Conservation (phyloP, 192 early-diverging fungal genomes). For the Backusella tuberculispora region DNA sequence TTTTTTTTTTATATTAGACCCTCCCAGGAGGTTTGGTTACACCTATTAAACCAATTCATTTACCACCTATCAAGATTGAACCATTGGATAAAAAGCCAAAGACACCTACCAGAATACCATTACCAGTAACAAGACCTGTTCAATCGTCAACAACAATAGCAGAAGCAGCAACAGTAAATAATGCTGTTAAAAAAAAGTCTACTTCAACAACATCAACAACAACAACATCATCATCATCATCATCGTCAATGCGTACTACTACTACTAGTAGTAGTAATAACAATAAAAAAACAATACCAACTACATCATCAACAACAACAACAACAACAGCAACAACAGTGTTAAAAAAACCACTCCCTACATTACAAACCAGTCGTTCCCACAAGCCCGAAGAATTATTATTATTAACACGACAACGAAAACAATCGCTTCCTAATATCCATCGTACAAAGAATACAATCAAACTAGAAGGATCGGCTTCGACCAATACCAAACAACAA, state of each 20-base stretch:
- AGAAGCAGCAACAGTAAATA: not conserved
- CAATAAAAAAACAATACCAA: not conserved
- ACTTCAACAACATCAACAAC: not conserved
- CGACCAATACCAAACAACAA: not conserved
- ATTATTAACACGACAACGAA: constrained; percentile 7
- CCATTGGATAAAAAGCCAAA: constrained; percentile 17
- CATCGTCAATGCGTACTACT: not conserved
- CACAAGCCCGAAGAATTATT: constrained; percentile 5
- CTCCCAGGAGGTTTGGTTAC: constrained; percentile 22
- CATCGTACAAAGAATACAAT: not conserved
- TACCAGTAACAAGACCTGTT: constrained; percentile 7
- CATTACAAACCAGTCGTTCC: constrained; percentile 4
- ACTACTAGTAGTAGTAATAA: not conserved
- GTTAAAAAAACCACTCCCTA: not conserved
- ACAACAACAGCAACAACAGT: not conserved
- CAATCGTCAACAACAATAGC: not conserved
- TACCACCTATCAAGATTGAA: constrained; percentile 28
- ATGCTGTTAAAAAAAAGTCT: not conserved
- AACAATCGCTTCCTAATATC: not conserved
- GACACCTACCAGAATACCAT: constrained; percentile 26
- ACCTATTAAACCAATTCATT: constrained; percentile 6
- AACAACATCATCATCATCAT: not conserved
- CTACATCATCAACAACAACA: not conserved
- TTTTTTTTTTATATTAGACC: constrained; percentile 18
- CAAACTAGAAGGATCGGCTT: not conserved